Base-by-base conservation (phyloP, 352 stramenopile species). In the Pythium rhizo-oryzae region DNA sequence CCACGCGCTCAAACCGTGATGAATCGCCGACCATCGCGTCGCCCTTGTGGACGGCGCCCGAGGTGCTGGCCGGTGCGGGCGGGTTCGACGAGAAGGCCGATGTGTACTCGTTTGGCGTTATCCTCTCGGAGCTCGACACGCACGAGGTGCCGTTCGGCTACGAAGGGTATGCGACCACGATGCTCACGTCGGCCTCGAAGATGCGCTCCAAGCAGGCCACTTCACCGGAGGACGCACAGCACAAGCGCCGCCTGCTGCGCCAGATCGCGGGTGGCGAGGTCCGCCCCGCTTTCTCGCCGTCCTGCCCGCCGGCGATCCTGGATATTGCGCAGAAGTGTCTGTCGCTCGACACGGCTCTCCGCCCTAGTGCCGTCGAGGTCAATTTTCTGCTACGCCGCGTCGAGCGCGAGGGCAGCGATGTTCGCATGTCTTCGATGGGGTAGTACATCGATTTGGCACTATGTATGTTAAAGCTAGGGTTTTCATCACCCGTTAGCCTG, bases 61-160 rank as follows among this genome's bases (percentile, higher is more conserved):
- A 67, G n/a, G 51, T 67, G 11, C 37, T 67, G 7, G 23, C 52
- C 1, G 51, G 51, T 1, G 41, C 24, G 15, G n/a, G 30, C 2
- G n/a, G 37, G 7, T 61, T 61, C 51, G 51, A 60, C 18, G 50
- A 60, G 37, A 67, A 67, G 61, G 23, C 51, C 6, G 61, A 67
- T 23, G 23, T 67, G 4, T 67, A 53, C 28, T 78, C 74, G 33
- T 78, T 76, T 55, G 74, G 74, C 21, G 71, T 79, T 54, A 63
- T 70, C 24, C 63, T 70, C 8, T 70, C 63, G 23, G 63, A 70
- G 56, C 55, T 70, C 11, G 63, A 70, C 44, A 64, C 63, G 7
- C 63, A 70, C 47, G 28, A 70, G 37, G 47, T 64, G 53, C 63
- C 63, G 12, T 70, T 59, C 62, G 46, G 47, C 3, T 55, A 55